Percentiles rank a stretch among this genome's conserved stretches.
Evolutionary conservation across 1,284 basidiomycete species (phyloP).

Genomic region (Lignosus rhinocerotis): DNA sequence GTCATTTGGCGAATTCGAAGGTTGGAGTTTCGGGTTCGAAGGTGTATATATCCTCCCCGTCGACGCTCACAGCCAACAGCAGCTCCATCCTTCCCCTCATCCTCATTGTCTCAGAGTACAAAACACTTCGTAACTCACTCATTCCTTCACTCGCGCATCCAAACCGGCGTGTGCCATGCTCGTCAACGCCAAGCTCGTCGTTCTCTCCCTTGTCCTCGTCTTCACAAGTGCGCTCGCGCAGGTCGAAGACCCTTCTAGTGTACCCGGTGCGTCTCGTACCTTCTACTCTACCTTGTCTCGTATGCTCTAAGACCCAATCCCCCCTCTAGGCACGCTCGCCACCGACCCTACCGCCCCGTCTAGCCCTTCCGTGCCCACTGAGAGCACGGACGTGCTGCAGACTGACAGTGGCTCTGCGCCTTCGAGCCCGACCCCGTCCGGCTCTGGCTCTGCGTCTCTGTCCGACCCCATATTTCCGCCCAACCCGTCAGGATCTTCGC

Average conservation of each 20-base stretch:
- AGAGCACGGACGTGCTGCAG: not conserved
- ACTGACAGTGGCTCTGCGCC: not conserved
- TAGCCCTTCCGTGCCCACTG: not conserved
- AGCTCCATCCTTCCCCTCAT: not conserved
- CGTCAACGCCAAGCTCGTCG: constrained; percentile 19
- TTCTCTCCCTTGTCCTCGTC: constrained; percentile 18
- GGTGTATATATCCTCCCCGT: not conserved
- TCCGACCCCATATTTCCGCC: too few relatives aligned
- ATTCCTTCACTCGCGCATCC: not conserved
- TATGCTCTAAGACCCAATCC: too few relatives aligned
- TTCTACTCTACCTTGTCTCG: not conserved
- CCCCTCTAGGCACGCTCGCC: not conserved
- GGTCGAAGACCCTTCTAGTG: not conserved
- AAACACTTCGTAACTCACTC: not conserved
- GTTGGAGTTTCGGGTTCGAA: not conserved
- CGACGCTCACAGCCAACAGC: not conserved
- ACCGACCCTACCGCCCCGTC: not conserved
- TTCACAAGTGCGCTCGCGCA: constrained; percentile 13
- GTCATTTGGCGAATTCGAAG: not conserved
- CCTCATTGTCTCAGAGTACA: not conserved
- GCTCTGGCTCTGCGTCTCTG: too few relatives aligned
- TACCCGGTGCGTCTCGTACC: constrained; percentile 2
- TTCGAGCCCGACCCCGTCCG: not conserved
- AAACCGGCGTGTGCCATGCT: constrained; percentile 3
- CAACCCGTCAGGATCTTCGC: too few relatives aligned